Evolutionary conservation across 257 asterid species (phyloP).

Genomic region (Nyctanthes arbortristis): DNA sequence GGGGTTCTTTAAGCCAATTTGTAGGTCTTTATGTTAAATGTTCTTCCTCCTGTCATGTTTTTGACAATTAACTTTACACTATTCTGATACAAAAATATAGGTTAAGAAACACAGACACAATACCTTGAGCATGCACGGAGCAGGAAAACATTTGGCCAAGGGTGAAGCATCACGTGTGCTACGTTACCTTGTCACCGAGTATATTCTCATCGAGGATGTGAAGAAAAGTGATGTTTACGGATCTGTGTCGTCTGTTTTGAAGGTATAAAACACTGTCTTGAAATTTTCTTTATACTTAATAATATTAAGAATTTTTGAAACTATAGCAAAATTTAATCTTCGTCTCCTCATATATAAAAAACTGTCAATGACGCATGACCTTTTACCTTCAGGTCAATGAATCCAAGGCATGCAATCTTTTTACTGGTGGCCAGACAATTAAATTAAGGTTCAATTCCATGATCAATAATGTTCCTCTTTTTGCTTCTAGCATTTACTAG

Average conservation of each 20-base stretch:
- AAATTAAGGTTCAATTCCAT: conserved; percentile 61
- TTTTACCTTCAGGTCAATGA: conserved; percentile 66
- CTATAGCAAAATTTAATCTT: background rate
- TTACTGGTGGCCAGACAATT: conserved; percentile 59
- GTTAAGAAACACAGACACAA: conserved; percentile 94
- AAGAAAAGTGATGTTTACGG: conserved; percentile 86
- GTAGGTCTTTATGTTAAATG: conserved; percentile 52
- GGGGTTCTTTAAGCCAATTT: conserved; percentile 93
- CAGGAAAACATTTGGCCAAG: conserved; percentile 87
- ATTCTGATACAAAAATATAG: conserved; percentile 41
- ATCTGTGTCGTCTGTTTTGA: conserved; percentile 77
- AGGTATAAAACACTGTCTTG: conserved; percentile 44
- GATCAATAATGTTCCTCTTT: conserved; percentile 5
- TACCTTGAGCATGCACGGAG: conserved; percentile 79
- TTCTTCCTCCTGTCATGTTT: conserved; percentile 21
- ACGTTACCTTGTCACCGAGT: conserved; percentile 87
- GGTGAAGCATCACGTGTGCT: conserved; percentile 93
- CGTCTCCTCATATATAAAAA: conserved; percentile 3
- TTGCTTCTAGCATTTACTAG: conserved; percentile 6
- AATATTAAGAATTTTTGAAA: background rate
- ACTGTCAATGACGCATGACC: conserved; percentile 22
- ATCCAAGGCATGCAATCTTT: conserved; percentile 60
- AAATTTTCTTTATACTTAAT: background rate
- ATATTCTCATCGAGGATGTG: conserved; percentile 80
- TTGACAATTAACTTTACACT: conserved; percentile 30